These are phyloP conservation scores for Zanthoxylum bungeanum DNA, from an alignment of 345 rosid genomes.

Conservation along the genomic window DNA sequence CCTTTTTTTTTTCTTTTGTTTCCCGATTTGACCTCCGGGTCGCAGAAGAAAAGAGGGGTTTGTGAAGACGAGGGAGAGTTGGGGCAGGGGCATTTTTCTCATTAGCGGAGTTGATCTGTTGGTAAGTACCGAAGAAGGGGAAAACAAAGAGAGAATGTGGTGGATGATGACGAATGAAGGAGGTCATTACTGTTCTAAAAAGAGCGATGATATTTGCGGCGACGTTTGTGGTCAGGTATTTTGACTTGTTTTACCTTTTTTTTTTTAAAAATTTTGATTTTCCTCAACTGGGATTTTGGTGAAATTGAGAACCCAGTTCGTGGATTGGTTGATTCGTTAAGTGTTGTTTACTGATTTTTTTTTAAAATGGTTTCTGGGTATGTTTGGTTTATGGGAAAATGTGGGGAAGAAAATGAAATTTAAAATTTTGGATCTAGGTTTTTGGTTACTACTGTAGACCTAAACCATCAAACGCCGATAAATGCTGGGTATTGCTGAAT, in stretches of 20 bases:
- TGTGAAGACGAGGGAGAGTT: background rate
- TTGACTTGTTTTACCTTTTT: background rate
- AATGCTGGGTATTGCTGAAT: background rate
- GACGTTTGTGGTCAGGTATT: constrained; percentile 87
- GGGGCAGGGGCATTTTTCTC: constrained; percentile 9
- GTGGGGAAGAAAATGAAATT: background rate
- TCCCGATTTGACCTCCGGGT: constrained; percentile 1
- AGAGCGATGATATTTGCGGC: constrained; percentile 84
- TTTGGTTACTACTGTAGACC: background rate
- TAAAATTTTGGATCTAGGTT: constrained; percentile 15
- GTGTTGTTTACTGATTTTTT: background rate
- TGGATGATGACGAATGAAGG: constrained; percentile 96
- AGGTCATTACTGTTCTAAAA: constrained; percentile 90
- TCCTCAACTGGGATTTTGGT: background rate
- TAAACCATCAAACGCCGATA: background rate
- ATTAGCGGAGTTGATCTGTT: constrained; percentile 6
- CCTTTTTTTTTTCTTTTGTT: background rate
- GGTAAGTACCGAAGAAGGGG: background rate
- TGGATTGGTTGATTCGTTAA: background rate
- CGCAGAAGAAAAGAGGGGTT: background rate
- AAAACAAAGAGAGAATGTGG: too few species aligned
- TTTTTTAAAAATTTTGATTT: too few species aligned
- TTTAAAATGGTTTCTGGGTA: background rate
- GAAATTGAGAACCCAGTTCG: background rate
- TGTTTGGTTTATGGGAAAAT: constrained; percentile 12